phyloP scores from a whole-genome alignment of 2,329 filamentous ascomycete species.

The Fusarium equiseti region DNA sequence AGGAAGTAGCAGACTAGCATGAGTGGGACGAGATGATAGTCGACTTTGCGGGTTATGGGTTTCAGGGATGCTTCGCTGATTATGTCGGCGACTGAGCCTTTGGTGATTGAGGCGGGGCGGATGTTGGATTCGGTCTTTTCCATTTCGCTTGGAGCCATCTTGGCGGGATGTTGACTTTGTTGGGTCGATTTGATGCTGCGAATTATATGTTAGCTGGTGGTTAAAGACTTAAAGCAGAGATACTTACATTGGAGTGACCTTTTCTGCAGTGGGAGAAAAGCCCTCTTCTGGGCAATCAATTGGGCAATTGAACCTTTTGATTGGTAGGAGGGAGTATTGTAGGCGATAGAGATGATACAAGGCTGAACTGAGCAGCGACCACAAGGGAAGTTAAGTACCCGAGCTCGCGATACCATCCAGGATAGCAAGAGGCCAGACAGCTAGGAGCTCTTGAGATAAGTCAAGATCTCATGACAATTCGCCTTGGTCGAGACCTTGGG shows the following conservation, averaged over 20 bases:
- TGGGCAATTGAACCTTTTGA: rapidly evolving
- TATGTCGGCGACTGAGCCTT: constrained; percentile 10
- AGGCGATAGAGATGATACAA: background rate
- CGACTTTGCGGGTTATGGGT: constrained; percentile 12
- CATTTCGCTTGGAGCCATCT: background rate
- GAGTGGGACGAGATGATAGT: constrained; percentile 19
- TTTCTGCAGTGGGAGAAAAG: too few relatives aligned
- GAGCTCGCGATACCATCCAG: background rate
- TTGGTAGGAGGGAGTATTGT: background rate
- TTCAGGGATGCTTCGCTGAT: background rate
- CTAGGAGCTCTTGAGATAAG: background rate
- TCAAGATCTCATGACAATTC: background rate
- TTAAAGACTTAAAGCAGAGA: rapidly evolving
- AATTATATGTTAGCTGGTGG: background rate
- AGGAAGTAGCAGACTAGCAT: constrained; percentile 19
- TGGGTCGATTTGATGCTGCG: background rate
- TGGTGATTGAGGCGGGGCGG: constrained; percentile 3
- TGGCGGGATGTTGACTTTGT: background rate
- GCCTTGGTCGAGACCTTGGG: background rate
- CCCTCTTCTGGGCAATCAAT: background rate
- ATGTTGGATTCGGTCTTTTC: background rate
- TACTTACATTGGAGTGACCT: background rate
- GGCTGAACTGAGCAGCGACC: constrained; percentile 2
- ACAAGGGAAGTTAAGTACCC: constrained; percentile 10
- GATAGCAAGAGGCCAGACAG: rapidly evolving